Evolutionary conservation across 306 rosid genomes (phyloP).

Genomic region (Trichosanthes cucumerina): DNA sequence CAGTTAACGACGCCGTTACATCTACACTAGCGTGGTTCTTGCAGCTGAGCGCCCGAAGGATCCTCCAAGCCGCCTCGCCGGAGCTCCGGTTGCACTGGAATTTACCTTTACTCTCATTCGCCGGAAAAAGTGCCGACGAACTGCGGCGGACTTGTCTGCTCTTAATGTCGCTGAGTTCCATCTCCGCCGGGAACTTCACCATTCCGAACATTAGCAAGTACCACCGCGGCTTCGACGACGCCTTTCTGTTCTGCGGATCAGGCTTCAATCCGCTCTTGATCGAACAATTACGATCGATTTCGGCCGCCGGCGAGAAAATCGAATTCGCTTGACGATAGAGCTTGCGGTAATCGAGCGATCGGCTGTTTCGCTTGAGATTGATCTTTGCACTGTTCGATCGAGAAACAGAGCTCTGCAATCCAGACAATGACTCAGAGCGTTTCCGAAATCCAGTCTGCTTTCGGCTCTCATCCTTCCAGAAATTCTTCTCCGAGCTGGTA

Average conservation of each 20-base stretch:
- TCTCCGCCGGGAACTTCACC: constrained; percentile 58
- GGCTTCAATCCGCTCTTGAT: constrained; percentile 17
- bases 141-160: constrained; percentile 55
- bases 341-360: constrained; percentile 41
- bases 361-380: constrained; percentile 35
- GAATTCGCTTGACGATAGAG: constrained; percentile 23
- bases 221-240: constrained; percentile 50
- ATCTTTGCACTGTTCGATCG: constrained; percentile 34
- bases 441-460: constrained; percentile 14
- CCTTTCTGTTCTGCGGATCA: constrained; percentile 20
- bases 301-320: constrained; percentile 15
- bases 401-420: constrained; percentile 21
- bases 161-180: constrained; percentile 73
- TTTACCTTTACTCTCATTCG: constrained; percentile 16
- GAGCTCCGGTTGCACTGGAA: constrained; percentile 31
- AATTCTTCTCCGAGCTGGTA: not conserved
- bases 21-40: constrained; percentile 58
- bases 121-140: constrained; percentile 23
- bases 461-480: not conserved
- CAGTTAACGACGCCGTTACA: constrained; percentile 45
- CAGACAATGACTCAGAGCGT: constrained; percentile 42
- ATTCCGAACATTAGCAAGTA: constrained; percentile 52
- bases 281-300: constrained; percentile 29
- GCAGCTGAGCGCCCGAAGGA: constrained; percentile 71
- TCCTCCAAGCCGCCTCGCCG: constrained; percentile 60